phyloP scores from a whole-genome alignment of 139 green algal species.

The Nannochloris sp. region DNA sequence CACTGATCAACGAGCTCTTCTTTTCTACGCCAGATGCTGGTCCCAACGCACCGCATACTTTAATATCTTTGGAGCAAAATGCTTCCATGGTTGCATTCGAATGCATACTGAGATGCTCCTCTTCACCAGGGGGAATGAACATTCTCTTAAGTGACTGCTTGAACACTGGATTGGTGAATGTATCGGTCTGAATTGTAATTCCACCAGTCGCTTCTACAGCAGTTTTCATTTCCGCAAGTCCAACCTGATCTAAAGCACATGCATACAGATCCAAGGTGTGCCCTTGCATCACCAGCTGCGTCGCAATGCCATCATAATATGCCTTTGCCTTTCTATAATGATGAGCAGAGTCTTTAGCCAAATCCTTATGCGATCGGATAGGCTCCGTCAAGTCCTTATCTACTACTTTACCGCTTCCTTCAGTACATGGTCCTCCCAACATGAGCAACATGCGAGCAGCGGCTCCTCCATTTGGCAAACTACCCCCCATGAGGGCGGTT shows the following conservation, averaged over 20 bases:
- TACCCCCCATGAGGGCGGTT: constrained; percentile 65
- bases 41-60: constrained; percentile 72
- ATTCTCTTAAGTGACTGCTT: constrained; percentile 69
- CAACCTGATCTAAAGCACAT: constrained; percentile 92
- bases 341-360: constrained; percentile 80
- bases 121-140: constrained; percentile 54
- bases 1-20: constrained; percentile 68
- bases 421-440: constrained; percentile 84
- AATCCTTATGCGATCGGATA: constrained; percentile 78
- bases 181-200: constrained; percentile 75
- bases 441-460: constrained; percentile 81
- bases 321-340: constrained; percentile 68
- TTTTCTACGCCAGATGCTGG: constrained; percentile 66
- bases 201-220: constrained; percentile 78
- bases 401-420: constrained; percentile 79
- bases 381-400: constrained; percentile 73
- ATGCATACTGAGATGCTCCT: constrained; percentile 49
- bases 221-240: constrained; percentile 91
- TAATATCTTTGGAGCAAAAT: constrained; percentile 55
- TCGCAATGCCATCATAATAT: constrained; percentile 79
- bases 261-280: constrained; percentile 92
- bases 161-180: constrained; percentile 84
- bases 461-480: constrained; percentile 57
- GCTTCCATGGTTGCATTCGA: constrained; percentile 77
- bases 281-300: constrained; percentile 69